Base-by-base conservation (phyloP, 2,329 filamentous ascomycete genomes). In the Aspergillus carbonarius region DNA sequence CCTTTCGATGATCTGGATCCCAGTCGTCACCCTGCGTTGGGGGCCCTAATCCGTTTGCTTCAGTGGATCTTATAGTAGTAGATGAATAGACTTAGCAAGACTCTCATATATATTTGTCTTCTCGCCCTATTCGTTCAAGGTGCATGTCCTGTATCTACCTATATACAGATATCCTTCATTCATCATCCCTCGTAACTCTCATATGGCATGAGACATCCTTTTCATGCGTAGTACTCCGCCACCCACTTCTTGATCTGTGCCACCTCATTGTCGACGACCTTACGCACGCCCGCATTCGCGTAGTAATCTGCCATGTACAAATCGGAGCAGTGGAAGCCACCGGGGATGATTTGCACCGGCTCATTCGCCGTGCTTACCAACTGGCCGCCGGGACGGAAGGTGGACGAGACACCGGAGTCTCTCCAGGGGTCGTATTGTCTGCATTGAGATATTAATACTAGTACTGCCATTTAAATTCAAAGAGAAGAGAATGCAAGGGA, bases 361-460 rank as follows among this genome's bases (percentile, higher is more conserved):
- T 78, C 76, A 25, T 80, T 66, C 0, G 69, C 25, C 0, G 79
- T 83, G 10, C 79, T 79, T 55, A 70, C 13, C 15, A 86, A 69
- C 1, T 84, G 83, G 0, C 85, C 85, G 5, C 79, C 82, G 0
- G 84, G 83, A 18, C 84, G 76, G 67, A 80, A 79, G 25, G 78
- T 74, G 17, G 82, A 83, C 0, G 79, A 81, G 0, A 87, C 79
- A 4, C 79, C 79, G 0, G 81, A 78, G 4, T 82, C 79, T 34
- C 80, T 76, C 85, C 85, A 88, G 5, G 85, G 85, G 67, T 88
- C 85, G 56, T 76, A 83, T 69, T 85, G 77, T 44, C 82, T 70
- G 34, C 35, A 35, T 47, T 34, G 3, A 5, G 17, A 52, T 39
- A 20, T 51, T 30, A 56, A 13, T 25, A 18, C 20, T 40, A 9